Conservation (phyloP, 129 eudicot species). For the Solidago caesia region DNA sequence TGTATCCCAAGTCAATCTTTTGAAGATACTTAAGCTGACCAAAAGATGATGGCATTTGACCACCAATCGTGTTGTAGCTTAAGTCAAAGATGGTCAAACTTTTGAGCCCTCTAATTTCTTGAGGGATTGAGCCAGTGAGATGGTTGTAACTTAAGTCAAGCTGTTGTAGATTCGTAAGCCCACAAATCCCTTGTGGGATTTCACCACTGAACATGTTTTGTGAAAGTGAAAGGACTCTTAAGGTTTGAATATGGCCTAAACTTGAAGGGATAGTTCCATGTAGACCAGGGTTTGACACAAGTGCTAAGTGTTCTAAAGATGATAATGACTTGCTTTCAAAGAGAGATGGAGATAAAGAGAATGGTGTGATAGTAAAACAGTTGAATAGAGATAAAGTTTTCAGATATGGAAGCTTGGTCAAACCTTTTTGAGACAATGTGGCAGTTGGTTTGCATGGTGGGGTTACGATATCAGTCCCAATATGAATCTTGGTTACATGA, state of each 20-base stretch:
- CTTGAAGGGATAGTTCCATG: conserved; percentile 52
- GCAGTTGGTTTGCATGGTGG: conserved; percentile 61
- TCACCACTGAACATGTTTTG: conserved; percentile 56
- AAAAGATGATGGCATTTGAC: conserved; percentile 42
- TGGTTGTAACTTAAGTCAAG: conserved; percentile 62
- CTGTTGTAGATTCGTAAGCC: conserved; percentile 47
- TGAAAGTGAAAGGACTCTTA: conserved; percentile 44
- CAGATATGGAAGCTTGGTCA: conserved; percentile 53
- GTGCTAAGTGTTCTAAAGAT: conserved; percentile 50
- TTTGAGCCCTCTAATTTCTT: conserved; percentile 42
- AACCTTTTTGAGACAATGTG: conserved; percentile 36
- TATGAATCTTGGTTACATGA: conserved; percentile 73
- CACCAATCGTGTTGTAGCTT: conserved; percentile 49
- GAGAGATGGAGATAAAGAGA: conserved; percentile 36
- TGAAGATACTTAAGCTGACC: conserved; percentile 50
- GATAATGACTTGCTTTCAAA: conserved; percentile 42
- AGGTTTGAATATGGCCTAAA: conserved; percentile 34
- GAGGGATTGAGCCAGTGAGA: conserved; percentile 51
- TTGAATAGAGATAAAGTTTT: conserved; percentile 55
- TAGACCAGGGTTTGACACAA: conserved; percentile 55
- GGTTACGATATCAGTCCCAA: conserved; percentile 48
- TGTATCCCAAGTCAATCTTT: conserved; percentile 56
- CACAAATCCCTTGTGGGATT: conserved; percentile 47
- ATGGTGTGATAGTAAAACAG: conserved; percentile 50
- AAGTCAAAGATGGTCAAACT: conserved; percentile 61